A percentile compares a stretch with the other conserved stretches of the same genome.
Evolutionary conservation across 257 asterid genomes (phyloP).

Genomic region (Cordia subcordata): DNA sequence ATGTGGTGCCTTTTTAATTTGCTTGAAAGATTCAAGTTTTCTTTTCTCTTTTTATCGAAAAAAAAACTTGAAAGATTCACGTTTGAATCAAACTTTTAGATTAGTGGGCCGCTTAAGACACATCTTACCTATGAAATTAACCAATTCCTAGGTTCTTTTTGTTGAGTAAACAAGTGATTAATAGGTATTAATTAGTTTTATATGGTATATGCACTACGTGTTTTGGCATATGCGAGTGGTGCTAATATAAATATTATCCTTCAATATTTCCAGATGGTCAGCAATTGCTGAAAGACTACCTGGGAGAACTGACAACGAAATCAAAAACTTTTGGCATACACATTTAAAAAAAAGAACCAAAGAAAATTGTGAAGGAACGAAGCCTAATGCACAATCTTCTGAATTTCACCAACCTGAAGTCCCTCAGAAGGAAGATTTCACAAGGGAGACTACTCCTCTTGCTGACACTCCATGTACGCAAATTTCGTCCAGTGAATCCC

Average conservation of each 20-base stretch:
- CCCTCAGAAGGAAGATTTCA: neutral
- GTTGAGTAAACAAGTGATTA: neutral
- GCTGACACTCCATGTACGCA: too few species aligned
- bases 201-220: too few species aligned
- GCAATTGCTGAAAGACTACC: constrained; percentile 37
- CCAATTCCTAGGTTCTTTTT: neutral
- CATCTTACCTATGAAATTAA: too few species aligned
- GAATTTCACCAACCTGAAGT: neutral
- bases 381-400: constrained; percentile 3
- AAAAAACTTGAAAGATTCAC: too few species aligned
- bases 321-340: constrained; percentile 50
- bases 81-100: too few species aligned
- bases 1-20: too few species aligned
- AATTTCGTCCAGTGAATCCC: too few species aligned
- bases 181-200: neutral
- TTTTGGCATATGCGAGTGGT: neutral
- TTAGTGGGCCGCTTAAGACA: too few species aligned
- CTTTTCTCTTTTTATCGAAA: too few species aligned
- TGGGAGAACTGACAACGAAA: constrained; percentile 48
- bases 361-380: neutral
- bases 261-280: constrained; percentile 41
- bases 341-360: constrained; percentile 27
- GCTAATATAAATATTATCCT: neutral
- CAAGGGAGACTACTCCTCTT: too few species aligned
- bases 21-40: too few species aligned